Evolutionary conservation across 805 yeast species (phyloP).

Genomic region (Sporopachydermia lactativora): DNA sequence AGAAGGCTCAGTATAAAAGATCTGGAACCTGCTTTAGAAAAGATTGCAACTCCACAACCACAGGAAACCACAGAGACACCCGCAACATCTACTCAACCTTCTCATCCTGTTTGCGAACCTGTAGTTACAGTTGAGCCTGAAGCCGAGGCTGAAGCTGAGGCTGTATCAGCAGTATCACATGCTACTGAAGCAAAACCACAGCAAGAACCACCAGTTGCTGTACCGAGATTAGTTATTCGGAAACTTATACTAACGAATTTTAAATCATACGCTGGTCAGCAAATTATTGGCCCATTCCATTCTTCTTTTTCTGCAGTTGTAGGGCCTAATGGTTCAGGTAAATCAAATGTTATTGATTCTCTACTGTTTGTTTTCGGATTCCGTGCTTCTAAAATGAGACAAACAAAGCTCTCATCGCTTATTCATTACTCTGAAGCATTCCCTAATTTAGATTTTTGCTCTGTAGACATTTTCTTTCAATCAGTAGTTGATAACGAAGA

Average conservation of each 20-base stretch:
- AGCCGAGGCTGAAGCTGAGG: background rate
- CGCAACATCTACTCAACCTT: no score
- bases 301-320: slow-evolving; percentile 92
- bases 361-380: slow-evolving; percentile 95
- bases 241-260: slow-evolving; percentile 68
- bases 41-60: no score
- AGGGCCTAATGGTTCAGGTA: slow-evolving; percentile 98
- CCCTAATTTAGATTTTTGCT: slow-evolving; percentile 57
- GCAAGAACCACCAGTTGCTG: slow-evolving; percentile 22
- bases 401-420: slow-evolving; percentile 79
- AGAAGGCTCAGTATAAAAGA: background rate
- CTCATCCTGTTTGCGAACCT: no score
- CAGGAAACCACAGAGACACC: no score
- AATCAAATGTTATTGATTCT: slow-evolving; percentile 94
- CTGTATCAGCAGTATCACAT: background rate
- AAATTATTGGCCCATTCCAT: slow-evolving; percentile 89
- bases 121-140: background rate
- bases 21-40: background rate
- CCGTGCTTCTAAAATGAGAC: slow-evolving; percentile 94
- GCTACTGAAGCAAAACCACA: slow-evolving; percentile 4
- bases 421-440: slow-evolving; percentile 79
- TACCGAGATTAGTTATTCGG: slow-evolving; percentile 54
- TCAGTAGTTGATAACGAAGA: slow-evolving; percentile 51
- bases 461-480: slow-evolving; percentile 82
- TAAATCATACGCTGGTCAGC: slow-evolving; percentile 91